Evolutionary conservation across 129 eudicot genomes (phyloP).

Genomic region (Centella asiatica): DNA sequence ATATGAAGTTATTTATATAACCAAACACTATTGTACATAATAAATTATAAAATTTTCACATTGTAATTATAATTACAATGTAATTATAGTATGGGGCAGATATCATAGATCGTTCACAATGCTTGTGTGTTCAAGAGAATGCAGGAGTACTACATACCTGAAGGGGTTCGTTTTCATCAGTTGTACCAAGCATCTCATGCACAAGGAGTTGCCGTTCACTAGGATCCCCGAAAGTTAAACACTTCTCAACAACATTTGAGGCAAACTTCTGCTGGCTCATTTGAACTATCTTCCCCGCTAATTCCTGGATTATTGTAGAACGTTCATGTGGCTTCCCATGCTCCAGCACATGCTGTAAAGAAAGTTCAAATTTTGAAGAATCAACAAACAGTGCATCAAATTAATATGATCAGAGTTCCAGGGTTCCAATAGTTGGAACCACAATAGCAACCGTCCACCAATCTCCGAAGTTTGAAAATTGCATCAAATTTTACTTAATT

Average conservation of each 20-base stretch:
- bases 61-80: background rate
- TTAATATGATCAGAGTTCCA: no score
- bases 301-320: conserved; percentile 60
- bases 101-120: background rate
- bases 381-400: background rate
- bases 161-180: conserved; percentile 92
- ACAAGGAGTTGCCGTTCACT: conserved; percentile 62
- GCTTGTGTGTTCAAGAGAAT: background rate
- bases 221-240: conserved; percentile 67
- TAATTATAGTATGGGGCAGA: no score
- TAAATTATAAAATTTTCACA: background rate
- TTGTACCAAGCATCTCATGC: conserved; percentile 72
- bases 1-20: no score
- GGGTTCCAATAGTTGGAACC: no score
- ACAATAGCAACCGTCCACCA: no score
- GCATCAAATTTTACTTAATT: no score
- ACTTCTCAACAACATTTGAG: conserved; percentile 85
- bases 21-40: no score
- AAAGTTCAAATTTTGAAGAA: background rate
- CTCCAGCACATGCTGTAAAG: conserved; percentile 71
- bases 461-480: no score
- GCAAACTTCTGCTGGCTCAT: conserved; percentile 96
- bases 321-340: conserved; percentile 86
- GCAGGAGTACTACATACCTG: conserved; percentile 36
- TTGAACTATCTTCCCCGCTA: conserved; percentile 81